These are phyloP conservation scores for Stygiomarasmius scandens DNA, from an alignment of 1,284 basidiomycete species.

Conservation along the genomic window DNA sequence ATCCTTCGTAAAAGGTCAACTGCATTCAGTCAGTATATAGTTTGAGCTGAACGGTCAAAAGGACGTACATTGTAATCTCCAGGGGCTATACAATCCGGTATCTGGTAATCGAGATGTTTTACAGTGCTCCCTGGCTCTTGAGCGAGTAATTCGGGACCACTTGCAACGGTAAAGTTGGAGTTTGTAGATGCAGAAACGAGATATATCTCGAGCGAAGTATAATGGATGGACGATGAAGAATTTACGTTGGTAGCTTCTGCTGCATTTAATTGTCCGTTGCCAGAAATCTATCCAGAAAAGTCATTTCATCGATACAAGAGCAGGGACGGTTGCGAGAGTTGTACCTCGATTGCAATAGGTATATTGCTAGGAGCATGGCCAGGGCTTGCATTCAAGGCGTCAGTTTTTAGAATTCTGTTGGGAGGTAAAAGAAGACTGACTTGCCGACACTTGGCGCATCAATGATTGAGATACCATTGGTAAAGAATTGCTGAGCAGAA, in stretches of 20 bases:
- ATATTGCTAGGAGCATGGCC: constrained; percentile 32
- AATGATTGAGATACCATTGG: constrained; percentile 51
- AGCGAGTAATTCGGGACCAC: constrained; percentile 39
- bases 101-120: constrained; percentile 47
- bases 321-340: constrained; percentile 7
- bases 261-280: constrained; percentile 42
- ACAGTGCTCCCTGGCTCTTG: constrained; percentile 47
- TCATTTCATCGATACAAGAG: not conserved
- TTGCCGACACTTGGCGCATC: constrained; percentile 46
- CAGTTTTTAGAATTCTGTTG: not conserved
- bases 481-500: constrained; percentile 44
- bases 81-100: constrained; percentile 46
- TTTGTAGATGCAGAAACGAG: constrained; percentile 45
- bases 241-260: constrained; percentile 36
- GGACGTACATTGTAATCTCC: constrained; percentile 52
- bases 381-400: constrained; percentile 19
- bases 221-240: constrained; percentile 40
- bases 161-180: constrained; percentile 50
- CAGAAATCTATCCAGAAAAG: constrained; percentile 39
- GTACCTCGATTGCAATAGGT: constrained; percentile 48
- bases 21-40: constrained; percentile 20
- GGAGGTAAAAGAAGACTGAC: constrained; percentile 30
- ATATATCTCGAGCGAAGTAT: constrained; percentile 49
- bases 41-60: not conserved
- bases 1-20: constrained; percentile 54